Evolutionary conservation across 768 basidiomycete species (phyloP).

Genomic region (Russula compacta): DNA sequence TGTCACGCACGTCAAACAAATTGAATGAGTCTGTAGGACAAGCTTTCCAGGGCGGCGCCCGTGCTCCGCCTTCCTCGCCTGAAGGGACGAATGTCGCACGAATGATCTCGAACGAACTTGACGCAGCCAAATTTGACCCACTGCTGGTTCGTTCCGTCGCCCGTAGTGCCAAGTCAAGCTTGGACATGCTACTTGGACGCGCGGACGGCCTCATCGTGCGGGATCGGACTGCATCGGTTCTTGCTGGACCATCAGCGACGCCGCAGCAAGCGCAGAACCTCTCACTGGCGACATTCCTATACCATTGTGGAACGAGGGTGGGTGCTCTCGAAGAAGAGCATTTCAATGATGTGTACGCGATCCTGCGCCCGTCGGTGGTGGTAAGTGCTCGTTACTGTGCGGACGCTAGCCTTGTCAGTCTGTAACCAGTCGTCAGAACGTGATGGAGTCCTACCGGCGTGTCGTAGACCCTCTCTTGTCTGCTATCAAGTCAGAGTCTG

Average conservation of each 20-base stretch:
- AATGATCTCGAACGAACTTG: constrained; percentile 80
- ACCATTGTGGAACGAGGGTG: constrained; percentile 65
- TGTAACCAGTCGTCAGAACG: constrained; percentile 33
- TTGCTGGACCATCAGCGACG: constrained; percentile 71
- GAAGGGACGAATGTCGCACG: constrained; percentile 77
- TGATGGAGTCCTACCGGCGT: constrained; percentile 42
- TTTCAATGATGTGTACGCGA: constrained; percentile 43
- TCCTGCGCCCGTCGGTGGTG: constrained; percentile 47
- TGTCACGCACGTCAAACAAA: constrained; percentile 72
- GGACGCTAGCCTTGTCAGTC: not conserved
- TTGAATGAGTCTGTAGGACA: constrained; percentile 77
- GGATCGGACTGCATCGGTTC: constrained; percentile 68
- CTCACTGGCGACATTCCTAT: constrained; percentile 68
- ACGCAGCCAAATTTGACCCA: constrained; percentile 89
- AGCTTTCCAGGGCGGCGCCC: constrained; percentile 63
- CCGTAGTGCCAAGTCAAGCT: constrained; percentile 52
- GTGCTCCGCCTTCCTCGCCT: constrained; percentile 58
- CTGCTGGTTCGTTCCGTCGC: constrained; percentile 74
- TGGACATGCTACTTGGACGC: constrained; percentile 61
- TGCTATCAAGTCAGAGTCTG: constrained; percentile 72
- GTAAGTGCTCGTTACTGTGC: constrained; percentile 32
- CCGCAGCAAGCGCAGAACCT: constrained; percentile 73
- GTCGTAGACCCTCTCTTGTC: constrained; percentile 53
- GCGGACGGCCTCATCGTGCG: constrained; percentile 61
- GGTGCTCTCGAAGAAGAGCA: constrained; percentile 62